Base-by-base conservation (phyloP, 2,329 filamentous ascomycete species). In the Daldinia eschscholtzii region DNA sequence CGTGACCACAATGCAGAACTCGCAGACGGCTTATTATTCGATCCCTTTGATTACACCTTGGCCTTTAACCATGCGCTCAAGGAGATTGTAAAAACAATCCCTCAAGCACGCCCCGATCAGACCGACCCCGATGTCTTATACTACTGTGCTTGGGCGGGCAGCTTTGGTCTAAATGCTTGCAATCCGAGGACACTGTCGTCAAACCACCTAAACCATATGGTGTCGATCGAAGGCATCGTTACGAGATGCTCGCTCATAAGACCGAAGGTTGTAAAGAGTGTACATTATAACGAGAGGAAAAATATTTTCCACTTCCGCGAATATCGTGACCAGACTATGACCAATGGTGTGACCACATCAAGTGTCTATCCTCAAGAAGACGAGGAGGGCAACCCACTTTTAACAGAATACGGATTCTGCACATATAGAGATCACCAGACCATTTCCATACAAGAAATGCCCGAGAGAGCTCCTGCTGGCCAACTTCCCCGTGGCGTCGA, bases 371-470 rank as follows among this genome's bases (percentile, higher is more conserved):
- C 95, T 4, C 93, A 94, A 72, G 92, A 97, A 77, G 95, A 98
- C 77, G 94, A 95, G 46, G 90, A 97, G 9, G 94, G 94, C 69
- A 97, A 98, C 77, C 92, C 95, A 2, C 86, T 99, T 20, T 88
- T 93, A 65, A 99, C 96, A 3, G 96, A 99, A 79, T 99, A 98
- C 79, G 96, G 96, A 26, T 95, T 97, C 82, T 97, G 92, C 79
- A 96, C 92, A 57, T 99, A 98, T 82, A 88, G 95, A 77, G 96
- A 99, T 79, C 96, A 99, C 79, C 96, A 99, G 80, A 97, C 93
- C 15, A 93, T 99, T 67, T 98, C 95, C 0, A 98, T 99, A 73
- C 96, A 99, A 82, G 96, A 99, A 83, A 99, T 99, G 96, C 96
- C 96, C 0, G 96, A 99, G 81, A 87, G 95, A 74, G 96, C 96